These are phyloP conservation scores for Podochytrium sp. DNA, from an alignment of 192 early-diverging fungal genomes.

Conservation along the genomic window DNA sequence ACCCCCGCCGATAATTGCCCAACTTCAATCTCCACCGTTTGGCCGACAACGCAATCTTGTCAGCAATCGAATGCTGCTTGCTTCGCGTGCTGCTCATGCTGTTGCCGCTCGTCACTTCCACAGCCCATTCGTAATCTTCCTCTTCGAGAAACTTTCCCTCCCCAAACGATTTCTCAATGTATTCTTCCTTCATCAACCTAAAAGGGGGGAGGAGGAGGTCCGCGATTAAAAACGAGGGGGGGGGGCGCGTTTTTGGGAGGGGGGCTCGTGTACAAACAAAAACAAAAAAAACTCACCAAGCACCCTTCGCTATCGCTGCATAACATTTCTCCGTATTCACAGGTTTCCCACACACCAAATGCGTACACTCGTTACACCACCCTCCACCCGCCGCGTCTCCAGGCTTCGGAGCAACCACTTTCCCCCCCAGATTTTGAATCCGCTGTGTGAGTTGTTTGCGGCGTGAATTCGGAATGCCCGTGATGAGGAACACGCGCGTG, in stretches of 20 bases:
- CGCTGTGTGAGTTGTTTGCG: constrained; percentile 5
- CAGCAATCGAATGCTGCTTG: neutral
- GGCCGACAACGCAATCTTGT: constrained; percentile 20
- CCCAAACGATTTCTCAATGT: constrained; percentile 34
- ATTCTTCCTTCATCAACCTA: constrained; percentile 40
- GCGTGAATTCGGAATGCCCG: constrained; percentile 23
- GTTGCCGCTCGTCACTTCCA: neutral
- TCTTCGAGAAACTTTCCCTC: constrained; percentile 47
- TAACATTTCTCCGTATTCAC: constrained; percentile 48
- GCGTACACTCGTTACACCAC: constrained; percentile 46
- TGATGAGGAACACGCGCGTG: constrained; percentile 34
- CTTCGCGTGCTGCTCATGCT: neutral
- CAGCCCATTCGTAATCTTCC: constrained; percentile 46
- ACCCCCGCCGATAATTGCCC: constrained; percentile 31
- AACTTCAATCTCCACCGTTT: constrained; percentile 39
- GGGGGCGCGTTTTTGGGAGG: neutral
- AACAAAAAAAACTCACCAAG: constrained; percentile 36
- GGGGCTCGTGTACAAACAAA: neutral
- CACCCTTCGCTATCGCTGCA: constrained; percentile 41
- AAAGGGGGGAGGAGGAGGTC: too few relatives aligned
- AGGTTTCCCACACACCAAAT: constrained; percentile 44
- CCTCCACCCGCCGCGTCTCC: neutral
- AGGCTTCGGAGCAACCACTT: constrained; percentile 30
- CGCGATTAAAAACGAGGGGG: too few relatives aligned
- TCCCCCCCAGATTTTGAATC: constrained; percentile 42